These are phyloP conservation scores for Pseudogymnoascus sp. DNA, from an alignment of 2,329 filamentous ascomycete species.

Conservation along the genomic window DNA sequence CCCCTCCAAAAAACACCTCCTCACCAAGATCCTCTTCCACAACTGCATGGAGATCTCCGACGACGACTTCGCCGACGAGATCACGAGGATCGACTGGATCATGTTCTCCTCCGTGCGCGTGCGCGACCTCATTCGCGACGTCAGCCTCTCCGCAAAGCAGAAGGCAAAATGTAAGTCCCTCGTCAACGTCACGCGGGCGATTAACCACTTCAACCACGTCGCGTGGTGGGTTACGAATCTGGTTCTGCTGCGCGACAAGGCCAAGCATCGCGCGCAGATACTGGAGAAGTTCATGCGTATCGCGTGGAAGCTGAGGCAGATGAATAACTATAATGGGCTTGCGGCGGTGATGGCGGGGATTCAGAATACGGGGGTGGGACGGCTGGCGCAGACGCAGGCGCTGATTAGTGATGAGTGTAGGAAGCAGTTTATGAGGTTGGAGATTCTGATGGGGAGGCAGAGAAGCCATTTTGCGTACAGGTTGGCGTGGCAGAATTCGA, in stretches of 20 bases:
- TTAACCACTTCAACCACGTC: slow-evolving; percentile 82
- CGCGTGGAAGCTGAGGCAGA: slow-evolving; percentile 72
- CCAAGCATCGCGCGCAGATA: slow-evolving; percentile 85
- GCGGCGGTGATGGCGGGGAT: slow-evolving; percentile 92
- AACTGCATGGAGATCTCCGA: slow-evolving; percentile 81
- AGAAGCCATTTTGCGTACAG: slow-evolving; percentile 93
- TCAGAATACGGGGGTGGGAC: slow-evolving; percentile 78
- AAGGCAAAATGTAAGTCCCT: slow-evolving; percentile 71
- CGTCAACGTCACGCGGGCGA: slow-evolving; percentile 88
- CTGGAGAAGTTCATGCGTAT: slow-evolving; percentile 94
- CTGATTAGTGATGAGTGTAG: slow-evolving; percentile 64
- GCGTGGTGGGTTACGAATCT: slow-evolving; percentile 77
- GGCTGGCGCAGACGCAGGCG: slow-evolving; percentile 70
- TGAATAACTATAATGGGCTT: slow-evolving; percentile 96
- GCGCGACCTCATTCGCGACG: slow-evolving; percentile 85
- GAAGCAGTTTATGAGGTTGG: slow-evolving; percentile 80
- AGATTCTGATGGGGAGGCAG: slow-evolving; percentile 86
- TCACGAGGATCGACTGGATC: slow-evolving; percentile 95
- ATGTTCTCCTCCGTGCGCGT: slow-evolving; percentile 95
- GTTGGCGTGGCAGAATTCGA: slow-evolving; percentile 95
- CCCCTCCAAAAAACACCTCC: slow-evolving; percentile 58
- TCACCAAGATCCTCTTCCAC: slow-evolving; percentile 83
- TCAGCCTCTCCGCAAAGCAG: slow-evolving; percentile 63
- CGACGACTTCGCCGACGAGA: slow-evolving; percentile 78
- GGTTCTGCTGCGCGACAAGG: slow-evolving; percentile 84